Evolutionary conservation across 441 rosid genomes (phyloP), one percentile per base, ranked within the genome.

Genomic region (Arabidopsis lyrata): DNA sequence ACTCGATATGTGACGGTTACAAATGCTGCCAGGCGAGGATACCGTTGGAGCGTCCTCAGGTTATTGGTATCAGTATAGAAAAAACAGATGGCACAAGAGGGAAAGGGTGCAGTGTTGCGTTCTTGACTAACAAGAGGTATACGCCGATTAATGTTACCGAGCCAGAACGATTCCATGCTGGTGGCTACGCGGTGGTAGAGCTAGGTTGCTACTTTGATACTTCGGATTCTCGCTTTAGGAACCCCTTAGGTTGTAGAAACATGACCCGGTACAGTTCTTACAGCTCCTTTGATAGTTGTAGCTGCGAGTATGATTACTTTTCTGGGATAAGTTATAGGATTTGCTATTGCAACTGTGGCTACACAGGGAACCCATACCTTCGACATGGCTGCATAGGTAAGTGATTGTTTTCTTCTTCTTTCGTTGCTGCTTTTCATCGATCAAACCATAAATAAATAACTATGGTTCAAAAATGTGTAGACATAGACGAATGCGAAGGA

Each of bases 331-430:
- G 57, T 44, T 76, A 45, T 47, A 47, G 66, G 15, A 55, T 0
- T 10, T 84, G 88, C 69, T 18, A 50, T 4, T 84, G 86, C 45
- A 9, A 10, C 31, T 2, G 20, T 42, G 6, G 86, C 16, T 86
- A 63, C 55, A 24, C 52, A n/a, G 90, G 88, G 31, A 83, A 84
- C 35, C 84, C 86, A 0, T 86, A 78, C 18, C 77, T 78, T 39
- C 14, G 36, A 11, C 5, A 39, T 14, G 90, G 85, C 0, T 86
- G 90, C 70, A 57, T 54, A 73, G 85, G 87, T 86, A 78, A 2
- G 59, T 13, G 5, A 60, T 18, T 56, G 55, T 3, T 31, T 41
- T 41, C 13, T 24, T 1, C 5, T 44, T 60, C 27, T 8, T 20
- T 14, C 1, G n/a, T 56, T 32, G 22, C 1, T 57, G 24, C 8